These are phyloP conservation scores for Colletotrichum camelliae DNA, from an alignment of 2,329 filamentous ascomycete genomes.

Conservation along the genomic window DNA sequence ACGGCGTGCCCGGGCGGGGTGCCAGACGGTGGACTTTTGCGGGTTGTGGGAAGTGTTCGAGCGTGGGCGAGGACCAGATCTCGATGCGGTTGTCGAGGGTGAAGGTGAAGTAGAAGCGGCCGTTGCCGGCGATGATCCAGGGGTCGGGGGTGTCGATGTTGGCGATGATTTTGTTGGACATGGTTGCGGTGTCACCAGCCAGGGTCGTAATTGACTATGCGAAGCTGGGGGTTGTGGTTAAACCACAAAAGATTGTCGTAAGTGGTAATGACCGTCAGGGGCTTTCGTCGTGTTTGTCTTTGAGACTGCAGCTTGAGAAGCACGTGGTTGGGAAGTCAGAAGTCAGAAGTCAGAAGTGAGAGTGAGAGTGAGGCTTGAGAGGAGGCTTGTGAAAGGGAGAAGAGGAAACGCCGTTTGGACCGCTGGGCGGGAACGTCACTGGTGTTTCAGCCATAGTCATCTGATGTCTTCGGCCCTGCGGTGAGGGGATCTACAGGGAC, in stretches of 20 bases:
- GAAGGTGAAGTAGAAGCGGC: slow-evolving; percentile 35
- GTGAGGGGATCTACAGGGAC: neutral
- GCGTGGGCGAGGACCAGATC: slow-evolving; percentile 34
- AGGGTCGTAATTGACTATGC: neutral
- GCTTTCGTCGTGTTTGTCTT: neutral
- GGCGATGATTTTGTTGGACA: slow-evolving; percentile 33
- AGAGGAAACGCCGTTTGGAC: neutral
- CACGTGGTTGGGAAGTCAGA: neutral
- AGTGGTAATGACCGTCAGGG: neutral
- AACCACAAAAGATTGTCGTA: no score
- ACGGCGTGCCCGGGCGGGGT: slow-evolving; percentile 21
- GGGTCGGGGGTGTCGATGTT: slow-evolving; percentile 34
- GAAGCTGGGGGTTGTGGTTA: neutral
- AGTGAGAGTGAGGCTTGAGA: neutral
- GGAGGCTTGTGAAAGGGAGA: neutral
- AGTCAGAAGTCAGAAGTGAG: neutral
- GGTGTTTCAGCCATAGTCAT: slow-evolving; percentile 15
- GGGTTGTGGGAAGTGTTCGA: slow-evolving; percentile 34
- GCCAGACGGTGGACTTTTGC: slow-evolving; percentile 30
- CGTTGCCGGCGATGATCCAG: slow-evolving; percentile 31
- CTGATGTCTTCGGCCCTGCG: neutral
- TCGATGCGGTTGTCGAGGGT: slow-evolving; percentile 38
- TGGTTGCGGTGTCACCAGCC: neutral
- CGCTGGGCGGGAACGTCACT: neutral
- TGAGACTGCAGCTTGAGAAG: neutral